These are phyloP conservation scores for Asparagopsis taxiformis DNA, from an alignment of 31 red algal genomes.

Conservation along the genomic window DNA sequence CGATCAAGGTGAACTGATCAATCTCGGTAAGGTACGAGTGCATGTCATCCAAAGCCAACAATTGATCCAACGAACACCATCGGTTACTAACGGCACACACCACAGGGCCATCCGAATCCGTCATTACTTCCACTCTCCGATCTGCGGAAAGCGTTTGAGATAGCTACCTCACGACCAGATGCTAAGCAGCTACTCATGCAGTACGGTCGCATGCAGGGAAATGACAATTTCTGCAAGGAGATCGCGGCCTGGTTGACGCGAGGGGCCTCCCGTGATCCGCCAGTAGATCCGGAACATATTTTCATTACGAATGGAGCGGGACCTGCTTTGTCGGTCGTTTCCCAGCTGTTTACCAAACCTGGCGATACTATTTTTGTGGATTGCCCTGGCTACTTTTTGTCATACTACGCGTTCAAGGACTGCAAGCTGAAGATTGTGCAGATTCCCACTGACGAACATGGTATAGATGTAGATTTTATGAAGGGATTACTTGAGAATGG, in stretches of 20 bases:
- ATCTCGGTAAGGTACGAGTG: too few species aligned
- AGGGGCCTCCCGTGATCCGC: not conserved
- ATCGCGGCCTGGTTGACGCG: conserved; percentile 15
- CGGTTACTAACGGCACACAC: too few species aligned
- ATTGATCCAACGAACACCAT: too few species aligned
- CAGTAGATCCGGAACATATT: conserved; percentile 24
- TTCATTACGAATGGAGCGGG: conserved; percentile 78
- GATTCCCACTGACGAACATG: conserved; percentile 60
- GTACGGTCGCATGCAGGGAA: conserved; percentile 69
- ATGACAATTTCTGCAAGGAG: conserved; percentile 7
- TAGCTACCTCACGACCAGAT: conserved; percentile 11
- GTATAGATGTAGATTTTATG: conserved; percentile 62
- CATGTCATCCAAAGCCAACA: too few species aligned
- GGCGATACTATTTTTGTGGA: conserved; percentile 76
- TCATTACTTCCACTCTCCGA: conserved; percentile 48
- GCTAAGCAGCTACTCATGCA: conserved; percentile 52
- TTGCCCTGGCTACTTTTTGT: conserved; percentile 72
- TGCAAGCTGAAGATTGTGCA: conserved; percentile 45
- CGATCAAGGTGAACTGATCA: too few species aligned
- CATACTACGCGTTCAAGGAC: conserved; percentile 69
- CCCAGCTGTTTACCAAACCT: conserved; percentile 31
- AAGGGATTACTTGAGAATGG: conserved; percentile 29
- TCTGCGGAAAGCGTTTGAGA: conserved; percentile 18
- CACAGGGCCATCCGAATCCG: conserved; percentile 78
- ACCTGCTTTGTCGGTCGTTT: conserved; percentile 45